Evolutionary conservation across 306 rosid species (phyloP).

Genomic region (Fragaria nilgerrensis): DNA sequence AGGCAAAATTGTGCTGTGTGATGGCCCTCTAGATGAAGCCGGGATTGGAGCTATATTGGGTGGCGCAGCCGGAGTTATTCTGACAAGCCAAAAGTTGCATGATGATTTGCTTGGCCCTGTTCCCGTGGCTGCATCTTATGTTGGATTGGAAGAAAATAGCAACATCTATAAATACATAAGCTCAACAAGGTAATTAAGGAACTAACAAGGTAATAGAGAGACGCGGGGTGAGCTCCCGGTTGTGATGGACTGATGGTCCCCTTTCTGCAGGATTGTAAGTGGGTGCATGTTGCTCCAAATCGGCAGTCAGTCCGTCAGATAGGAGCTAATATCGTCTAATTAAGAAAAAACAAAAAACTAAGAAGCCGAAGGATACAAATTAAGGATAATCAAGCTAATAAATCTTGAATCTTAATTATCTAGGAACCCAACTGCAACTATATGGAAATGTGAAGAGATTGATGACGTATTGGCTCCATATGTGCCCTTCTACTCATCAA

Average conservation of each 20-base stretch:
- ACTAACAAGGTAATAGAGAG: no score
- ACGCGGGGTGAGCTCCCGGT: no score
- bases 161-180: constrained; percentile 19
- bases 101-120: not conserved
- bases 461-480: constrained; percentile 34
- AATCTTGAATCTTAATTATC: not conserved
- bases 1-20: constrained; percentile 59
- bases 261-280: no score
- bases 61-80: constrained; percentile 36
- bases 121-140: constrained; percentile 34
- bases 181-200: constrained; percentile 24
- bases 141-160: not conserved
- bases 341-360: no score
- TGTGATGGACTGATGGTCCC: no score
- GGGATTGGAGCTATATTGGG: not conserved
- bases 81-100: not conserved
- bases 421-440: constrained; percentile 43
- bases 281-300: no score
- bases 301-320: no score
- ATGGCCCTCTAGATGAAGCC: not conserved
- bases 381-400: not conserved
- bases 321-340: no score
- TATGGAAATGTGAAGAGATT: constrained; percentile 26
- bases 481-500: constrained; percentile 40
- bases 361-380: no score